Conservation (phyloP, 495 filamentous ascomycete species). For the Penicillium maclennaniae region DNA sequence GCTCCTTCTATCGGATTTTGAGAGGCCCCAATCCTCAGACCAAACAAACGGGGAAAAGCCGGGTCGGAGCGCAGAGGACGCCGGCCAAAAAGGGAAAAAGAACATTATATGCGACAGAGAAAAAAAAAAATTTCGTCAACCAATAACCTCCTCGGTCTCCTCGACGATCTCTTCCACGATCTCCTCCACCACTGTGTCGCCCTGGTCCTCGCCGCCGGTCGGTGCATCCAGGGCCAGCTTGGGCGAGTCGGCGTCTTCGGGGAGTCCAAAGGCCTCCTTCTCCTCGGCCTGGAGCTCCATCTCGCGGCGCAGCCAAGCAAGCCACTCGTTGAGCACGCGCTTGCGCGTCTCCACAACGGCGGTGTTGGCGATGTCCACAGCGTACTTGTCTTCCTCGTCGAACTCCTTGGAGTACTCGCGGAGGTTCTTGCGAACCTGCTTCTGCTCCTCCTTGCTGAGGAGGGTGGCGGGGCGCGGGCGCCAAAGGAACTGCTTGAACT, state of each 20-base stretch:
- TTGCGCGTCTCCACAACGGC: slow-evolving; percentile 87
- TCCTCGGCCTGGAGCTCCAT: slow-evolving; percentile 72
- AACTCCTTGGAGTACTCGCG: slow-evolving; percentile 92
- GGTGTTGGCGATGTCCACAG: slow-evolving; percentile 85
- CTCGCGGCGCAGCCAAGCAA: slow-evolving; percentile 73
- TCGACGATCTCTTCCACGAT: slow-evolving; percentile 93
- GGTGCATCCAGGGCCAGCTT: slow-evolving; percentile 50
- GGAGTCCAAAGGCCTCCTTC: slow-evolving; percentile 61
- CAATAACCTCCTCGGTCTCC: slow-evolving; percentile 80
- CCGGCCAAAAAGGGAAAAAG: slow-evolving; percentile 30
- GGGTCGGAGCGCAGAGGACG: slow-evolving; percentile 23
- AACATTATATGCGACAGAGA: slow-evolving; percentile 40
- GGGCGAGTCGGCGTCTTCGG: slow-evolving; percentile 56
- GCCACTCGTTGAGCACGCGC: slow-evolving; percentile 82
- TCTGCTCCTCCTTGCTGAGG: slow-evolving; percentile 91
- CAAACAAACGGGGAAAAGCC: slow-evolving; percentile 25
- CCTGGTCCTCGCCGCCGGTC: slow-evolving; percentile 50
- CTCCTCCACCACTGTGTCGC: slow-evolving; percentile 75
- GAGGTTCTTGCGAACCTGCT: slow-evolving; percentile 95
- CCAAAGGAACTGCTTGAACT: slow-evolving; percentile 97
- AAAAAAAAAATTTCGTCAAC: slow-evolving; percentile 30
- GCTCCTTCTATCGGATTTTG: slow-evolving; percentile 32
- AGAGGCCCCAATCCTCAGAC: slow-evolving; percentile 25
- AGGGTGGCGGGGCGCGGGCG: slow-evolving; percentile 86
- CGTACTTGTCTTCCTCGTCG: slow-evolving; percentile 90